phyloP scores from a whole-genome alignment of 129 eudicot genomes.

The Calendula officinalis region DNA sequence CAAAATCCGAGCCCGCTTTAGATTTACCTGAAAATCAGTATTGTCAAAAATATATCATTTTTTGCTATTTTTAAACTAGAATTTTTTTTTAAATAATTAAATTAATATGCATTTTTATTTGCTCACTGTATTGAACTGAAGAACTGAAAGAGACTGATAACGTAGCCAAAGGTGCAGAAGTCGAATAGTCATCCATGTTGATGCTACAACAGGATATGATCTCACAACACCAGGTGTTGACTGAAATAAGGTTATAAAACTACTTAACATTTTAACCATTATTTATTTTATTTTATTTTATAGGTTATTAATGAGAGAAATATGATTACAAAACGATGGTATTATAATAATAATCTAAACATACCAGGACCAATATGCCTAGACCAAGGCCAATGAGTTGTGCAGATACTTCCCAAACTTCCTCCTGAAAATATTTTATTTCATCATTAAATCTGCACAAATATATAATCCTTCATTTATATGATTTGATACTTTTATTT shows the following conservation, averaged over 20 bases:
- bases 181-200: conserved; percentile 80
- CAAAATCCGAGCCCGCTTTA: conserved; percentile 97
- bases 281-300: not conserved
- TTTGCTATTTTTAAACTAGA: not conserved
- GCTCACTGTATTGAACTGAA: conserved; percentile 76
- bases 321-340: not conserved
- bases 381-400: conserved; percentile 90
- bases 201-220: conserved; percentile 58
- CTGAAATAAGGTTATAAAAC: conserved; percentile 37
- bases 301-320: not conserved
- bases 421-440: conserved; percentile 54
- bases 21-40: conserved; percentile 59
- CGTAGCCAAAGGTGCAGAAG: conserved; percentile 96
- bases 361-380: conserved; percentile 79
- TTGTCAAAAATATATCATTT: conserved; percentile 13
- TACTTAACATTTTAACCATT: conserved; percentile 2
- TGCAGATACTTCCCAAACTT: conserved; percentile 99
- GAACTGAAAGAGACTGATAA: conserved; percentile 82
- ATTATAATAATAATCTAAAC: not conserved
- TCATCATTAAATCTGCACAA: not conserved
- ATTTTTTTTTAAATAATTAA: not conserved
- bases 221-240: conserved; percentile 75
- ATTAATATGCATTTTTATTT: not conserved
- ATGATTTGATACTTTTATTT: too few relatives aligned
- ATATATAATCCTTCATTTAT: not conserved